Percentiles rank a stretch among this genome's conserved stretches.
These are phyloP conservation scores for Ogataea minuta DNA, from an alignment of 805 yeast genomes.

Conservation along the genomic window DNA sequence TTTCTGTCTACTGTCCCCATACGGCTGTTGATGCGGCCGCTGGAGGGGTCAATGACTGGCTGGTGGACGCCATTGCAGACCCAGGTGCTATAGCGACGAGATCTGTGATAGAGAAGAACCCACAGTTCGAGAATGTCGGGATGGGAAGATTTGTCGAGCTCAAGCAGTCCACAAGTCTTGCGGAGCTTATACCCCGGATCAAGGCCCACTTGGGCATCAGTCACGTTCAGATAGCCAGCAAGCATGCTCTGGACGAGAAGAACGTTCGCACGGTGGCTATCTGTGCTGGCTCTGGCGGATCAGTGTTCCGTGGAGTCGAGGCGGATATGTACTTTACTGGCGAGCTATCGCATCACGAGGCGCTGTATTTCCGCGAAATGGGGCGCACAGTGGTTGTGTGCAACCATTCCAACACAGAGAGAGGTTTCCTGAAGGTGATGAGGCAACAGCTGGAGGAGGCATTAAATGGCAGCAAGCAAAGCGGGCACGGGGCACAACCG, in stretches of 20 bases:
- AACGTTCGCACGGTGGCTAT: constrained; percentile 62
- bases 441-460: constrained; percentile 47
- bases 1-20: constrained; percentile 92
- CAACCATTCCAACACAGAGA: constrained; percentile 90
- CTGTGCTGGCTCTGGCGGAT: constrained; percentile 95
- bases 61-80: constrained; percentile 54
- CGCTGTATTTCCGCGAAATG: constrained; percentile 62
- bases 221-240: constrained; percentile 61
- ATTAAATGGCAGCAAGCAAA: constrained; percentile 27
- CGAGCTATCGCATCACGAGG: constrained; percentile 93
- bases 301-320: constrained; percentile 58
- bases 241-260: constrained; percentile 26
- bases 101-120: constrained; percentile 45
- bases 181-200: constrained; percentile 45
- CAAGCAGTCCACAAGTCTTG: constrained; percentile 40
- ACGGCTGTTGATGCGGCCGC: constrained; percentile 91
- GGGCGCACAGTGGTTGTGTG: constrained; percentile 75
- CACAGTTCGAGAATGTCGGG: constrained; percentile 57
- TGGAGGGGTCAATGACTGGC: constrained; percentile 95
- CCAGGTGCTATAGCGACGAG: constrained; percentile 16
- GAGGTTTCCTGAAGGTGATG: constrained; percentile 68
- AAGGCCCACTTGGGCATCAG: constrained; percentile 53
- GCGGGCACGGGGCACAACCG: background rate
- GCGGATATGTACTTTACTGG: constrained; percentile 86
- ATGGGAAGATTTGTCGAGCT: constrained; percentile 74